A percentile compares a stretch with the other conserved stretches of the same genome.
Conservation (phyloP, 106 monocot species). For the Platanthera zijinensis region DNA sequence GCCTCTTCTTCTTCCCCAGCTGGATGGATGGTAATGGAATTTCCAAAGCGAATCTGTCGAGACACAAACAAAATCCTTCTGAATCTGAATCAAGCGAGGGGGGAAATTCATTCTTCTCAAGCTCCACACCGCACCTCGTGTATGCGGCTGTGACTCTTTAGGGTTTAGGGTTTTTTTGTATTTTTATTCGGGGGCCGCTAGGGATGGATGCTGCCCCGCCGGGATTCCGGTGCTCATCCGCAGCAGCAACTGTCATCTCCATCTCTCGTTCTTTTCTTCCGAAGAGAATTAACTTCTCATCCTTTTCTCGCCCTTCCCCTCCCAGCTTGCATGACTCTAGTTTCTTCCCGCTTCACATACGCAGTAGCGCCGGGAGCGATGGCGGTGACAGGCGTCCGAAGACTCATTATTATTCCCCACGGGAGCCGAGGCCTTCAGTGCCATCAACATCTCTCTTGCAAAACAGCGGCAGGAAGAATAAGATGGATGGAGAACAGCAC, state of each 20-base stretch:
- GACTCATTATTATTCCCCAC: neutral
- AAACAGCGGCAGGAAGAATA: conserved; percentile 3
- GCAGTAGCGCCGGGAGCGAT: neutral
- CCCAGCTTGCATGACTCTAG: neutral
- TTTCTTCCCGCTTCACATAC: neutral
- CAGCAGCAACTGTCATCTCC: neutral
- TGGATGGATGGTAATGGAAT: neutral
- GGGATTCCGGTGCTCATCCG: neutral
- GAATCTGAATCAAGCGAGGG: too few relatives aligned
- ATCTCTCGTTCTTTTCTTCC: neutral
- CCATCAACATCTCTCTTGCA: neutral
- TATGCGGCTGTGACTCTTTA: too few relatives aligned
- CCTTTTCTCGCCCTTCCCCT: neutral
- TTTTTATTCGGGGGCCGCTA: neutral
- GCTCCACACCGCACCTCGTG: too few relatives aligned
- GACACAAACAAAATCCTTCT: neutral
- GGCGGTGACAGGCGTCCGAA: neutral
- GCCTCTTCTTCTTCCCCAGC: neutral
- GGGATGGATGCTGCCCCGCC: neutral
- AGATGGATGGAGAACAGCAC: neutral
- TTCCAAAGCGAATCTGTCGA: neutral
- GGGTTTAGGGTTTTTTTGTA: neutral
- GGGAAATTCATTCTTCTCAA: neutral
- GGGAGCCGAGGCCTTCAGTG: neutral
- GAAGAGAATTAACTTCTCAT: neutral